These are phyloP conservation scores for Candida alai DNA, from an alignment of 805 yeast genomes.

Conservation along the genomic window DNA sequence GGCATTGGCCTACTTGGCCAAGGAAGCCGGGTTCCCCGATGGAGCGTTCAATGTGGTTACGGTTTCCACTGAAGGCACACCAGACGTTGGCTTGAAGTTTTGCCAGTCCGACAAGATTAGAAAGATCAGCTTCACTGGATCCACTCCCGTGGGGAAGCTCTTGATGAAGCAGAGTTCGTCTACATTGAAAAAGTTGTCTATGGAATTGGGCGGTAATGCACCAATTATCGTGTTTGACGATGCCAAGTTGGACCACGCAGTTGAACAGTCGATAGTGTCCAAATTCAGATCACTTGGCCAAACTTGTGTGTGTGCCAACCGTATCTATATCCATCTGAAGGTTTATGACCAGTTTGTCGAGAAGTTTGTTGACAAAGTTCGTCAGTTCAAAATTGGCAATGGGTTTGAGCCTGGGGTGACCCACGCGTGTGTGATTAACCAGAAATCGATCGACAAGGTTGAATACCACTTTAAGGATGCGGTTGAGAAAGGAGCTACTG, in stretches of 20 bases:
- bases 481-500: slow-evolving; percentile 49
- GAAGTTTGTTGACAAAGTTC: slow-evolving; percentile 45
- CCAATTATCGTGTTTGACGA: slow-evolving; percentile 75
- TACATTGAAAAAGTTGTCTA: slow-evolving; percentile 64
- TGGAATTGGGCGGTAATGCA: slow-evolving; percentile 81
- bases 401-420: slow-evolving; percentile 50
- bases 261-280: slow-evolving; percentile 59
- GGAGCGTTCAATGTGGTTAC: slow-evolving; percentile 54
- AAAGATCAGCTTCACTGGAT: slow-evolving; percentile 76
- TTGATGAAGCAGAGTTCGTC: slow-evolving; percentile 59
- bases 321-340: slow-evolving; percentile 60
- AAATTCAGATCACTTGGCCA: slow-evolving; percentile 79
- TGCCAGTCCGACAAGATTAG: slow-evolving; percentile 54
- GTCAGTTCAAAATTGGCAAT: slow-evolving; percentile 49
- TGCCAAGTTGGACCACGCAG: slow-evolving; percentile 64
- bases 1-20: slow-evolving; percentile 52
- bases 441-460: slow-evolving; percentile 48
- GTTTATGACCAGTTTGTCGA: slow-evolving; percentile 61
- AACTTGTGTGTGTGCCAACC: slow-evolving; percentile 78
- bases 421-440: slow-evolving; percentile 56
- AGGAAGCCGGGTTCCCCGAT: slow-evolving; percentile 57
- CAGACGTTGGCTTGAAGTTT: slow-evolving; percentile 48
- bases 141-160: slow-evolving; percentile 68
- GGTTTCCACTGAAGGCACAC: slow-evolving; percentile 45
- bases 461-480: slow-evolving; percentile 55